Percentiles rank a stretch among this genome's conserved stretches.
These are phyloP conservation scores for Teunomyces stri DNA, from an alignment of 805 yeast species.

Conservation along the genomic window DNA sequence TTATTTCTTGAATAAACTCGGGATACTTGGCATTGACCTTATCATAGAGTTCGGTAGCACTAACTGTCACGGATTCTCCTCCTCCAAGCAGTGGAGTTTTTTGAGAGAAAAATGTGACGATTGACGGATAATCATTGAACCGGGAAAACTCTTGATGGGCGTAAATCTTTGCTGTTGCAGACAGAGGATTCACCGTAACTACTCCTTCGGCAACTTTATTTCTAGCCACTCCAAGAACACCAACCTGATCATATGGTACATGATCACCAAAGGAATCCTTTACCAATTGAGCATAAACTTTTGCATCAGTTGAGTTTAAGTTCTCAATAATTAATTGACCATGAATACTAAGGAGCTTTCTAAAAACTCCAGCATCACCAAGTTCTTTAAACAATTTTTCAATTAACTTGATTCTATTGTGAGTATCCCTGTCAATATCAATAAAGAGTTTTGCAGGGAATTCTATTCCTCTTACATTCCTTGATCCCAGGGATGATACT, in stretches of 20 bases:
- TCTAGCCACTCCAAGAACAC: conserved; percentile 9
- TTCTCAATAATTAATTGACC: conserved; percentile 8
- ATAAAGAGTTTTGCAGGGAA: conserved; percentile 4
- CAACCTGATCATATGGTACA: conserved; percentile 8
- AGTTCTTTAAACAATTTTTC: conserved; percentile 4
- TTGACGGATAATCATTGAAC: conserved; percentile 16
- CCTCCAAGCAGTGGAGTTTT: conserved; percentile 8
- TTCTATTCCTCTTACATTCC: conserved; percentile 5
- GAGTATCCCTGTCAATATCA: background rate
- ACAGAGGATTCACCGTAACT: conserved; percentile 9
- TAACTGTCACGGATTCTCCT: conserved; percentile 19
- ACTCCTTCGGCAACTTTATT: conserved; percentile 7
- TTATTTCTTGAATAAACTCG: conserved; percentile 15
- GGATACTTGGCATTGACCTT: conserved; percentile 16
- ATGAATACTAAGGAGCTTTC: conserved; percentile 4
- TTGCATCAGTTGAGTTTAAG: conserved; percentile 6
- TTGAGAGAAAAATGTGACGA: conserved; percentile 19
- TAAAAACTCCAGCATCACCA: conserved; percentile 5
- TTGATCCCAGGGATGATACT: background rate
- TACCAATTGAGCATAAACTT: conserved; percentile 6
- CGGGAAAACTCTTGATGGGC: conserved; percentile 23
- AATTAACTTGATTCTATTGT: background rate
- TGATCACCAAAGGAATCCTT: conserved; percentile 5
- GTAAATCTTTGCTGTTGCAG: conserved; percentile 7
- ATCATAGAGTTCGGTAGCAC: conserved; percentile 20